These are phyloP conservation scores for Naganishia sp. DNA, from an alignment of 1,284 basidiomycete genomes.

Conservation along the genomic window DNA sequence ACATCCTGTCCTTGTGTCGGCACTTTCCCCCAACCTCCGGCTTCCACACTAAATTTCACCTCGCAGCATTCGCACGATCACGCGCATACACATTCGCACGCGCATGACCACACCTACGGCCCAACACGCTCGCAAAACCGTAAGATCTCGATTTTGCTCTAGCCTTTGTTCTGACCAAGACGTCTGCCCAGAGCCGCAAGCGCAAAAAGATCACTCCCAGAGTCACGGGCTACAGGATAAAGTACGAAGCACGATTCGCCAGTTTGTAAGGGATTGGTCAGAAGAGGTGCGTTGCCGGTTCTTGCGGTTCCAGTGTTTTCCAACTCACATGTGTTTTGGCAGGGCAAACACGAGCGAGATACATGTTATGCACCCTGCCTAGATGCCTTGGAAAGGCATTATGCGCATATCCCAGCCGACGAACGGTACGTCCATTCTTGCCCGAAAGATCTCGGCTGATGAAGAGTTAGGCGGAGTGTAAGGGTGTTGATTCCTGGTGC, in stretches of 20 bases:
- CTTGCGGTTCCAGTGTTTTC: background rate
- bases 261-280: constrained; percentile 89
- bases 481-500: constrained; percentile 84
- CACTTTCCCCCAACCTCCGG: too few relatives aligned
- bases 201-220: constrained; percentile 33
- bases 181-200: constrained; percentile 15
- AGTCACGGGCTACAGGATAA: constrained; percentile 61
- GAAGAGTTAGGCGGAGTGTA: constrained; percentile 53
- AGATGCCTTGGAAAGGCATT: constrained; percentile 69
- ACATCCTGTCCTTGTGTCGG: too few relatives aligned
- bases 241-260: constrained; percentile 81
- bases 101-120: constrained; percentile 36
- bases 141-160: constrained; percentile 28
- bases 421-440: constrained; percentile 57
- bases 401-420: constrained; percentile 59
- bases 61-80: constrained; percentile 32
- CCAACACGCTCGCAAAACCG: constrained; percentile 17
- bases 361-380: constrained; percentile 76
- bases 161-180: constrained; percentile 3
- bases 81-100: constrained; percentile 40
- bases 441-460: background rate
- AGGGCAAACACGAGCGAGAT: constrained; percentile 76
- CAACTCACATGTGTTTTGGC: background rate
- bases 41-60: background rate
- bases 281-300: constrained; percentile 60